Evolutionary conservation across 2,329 filamentous ascomycete species (phyloP), one percentile per base, ranked within the genome.

Genomic region (Nigrograna mackinnonii): DNA sequence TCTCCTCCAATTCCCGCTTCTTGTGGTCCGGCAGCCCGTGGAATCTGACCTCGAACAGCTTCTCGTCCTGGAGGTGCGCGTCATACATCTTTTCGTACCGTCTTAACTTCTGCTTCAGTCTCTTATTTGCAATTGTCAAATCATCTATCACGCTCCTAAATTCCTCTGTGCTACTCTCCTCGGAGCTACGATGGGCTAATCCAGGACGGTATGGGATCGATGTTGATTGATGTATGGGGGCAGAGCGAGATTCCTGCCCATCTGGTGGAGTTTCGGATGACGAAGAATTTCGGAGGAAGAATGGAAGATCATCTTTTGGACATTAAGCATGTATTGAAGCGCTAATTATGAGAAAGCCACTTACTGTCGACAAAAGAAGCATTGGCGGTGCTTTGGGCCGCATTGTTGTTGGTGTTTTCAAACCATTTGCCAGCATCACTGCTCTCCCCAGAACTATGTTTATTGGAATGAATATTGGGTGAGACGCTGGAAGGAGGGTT

Each of bases 61-160:
- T 90, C 21, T 95, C 88, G 35, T 85, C 82, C 22, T 84, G 79
- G 37, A 91, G 69, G 49, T 85, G 80, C 31, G 84, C 78, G 14
- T 83, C 82, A 2, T 85, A 82, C 19, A 80, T 70, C 49, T 82
- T 83, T 63, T 87, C 86, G 48, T 88, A 88, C 39, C 81, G 84
- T 56, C 81, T 86, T 41, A 95, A 58, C 56, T 84, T 83, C 52
- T 86, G 83, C 69, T 85, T 91, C 47, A 95, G 66, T 38, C 83
- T 85, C 63, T 89, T 88, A 62, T 94, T 95, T 60, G 91, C 86
- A 19, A 95, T 75, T 0, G 89, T 95, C 44, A 95, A 68, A 61
- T 95, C 90, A 57, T 95, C 89, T 35, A 95, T 95, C 13, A 95
- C 88, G 52, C 86, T 86, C 35, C 89, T 79, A 46, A 84, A 91